Base-by-base conservation (phyloP, 2,329 filamentous ascomycete species). In the Cercospora nicotianae region DNA sequence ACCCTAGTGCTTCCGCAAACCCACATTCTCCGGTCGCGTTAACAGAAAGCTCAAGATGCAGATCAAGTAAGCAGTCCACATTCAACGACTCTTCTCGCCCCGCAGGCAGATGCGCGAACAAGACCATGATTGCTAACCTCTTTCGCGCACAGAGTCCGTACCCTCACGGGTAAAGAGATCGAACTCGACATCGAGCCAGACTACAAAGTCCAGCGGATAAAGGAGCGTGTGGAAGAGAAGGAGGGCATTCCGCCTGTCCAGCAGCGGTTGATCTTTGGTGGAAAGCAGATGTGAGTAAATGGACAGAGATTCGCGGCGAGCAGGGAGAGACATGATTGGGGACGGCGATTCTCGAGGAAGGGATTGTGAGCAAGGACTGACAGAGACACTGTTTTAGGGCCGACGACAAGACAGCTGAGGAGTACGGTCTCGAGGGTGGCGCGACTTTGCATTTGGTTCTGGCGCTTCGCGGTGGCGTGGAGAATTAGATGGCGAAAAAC, bases 181-280 rank as follows among this genome's bases (percentile, higher is more conserved):
- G 94, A 98, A 86, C 89, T 99, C 76, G 94, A 98, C 79, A 96
- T 99, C 79, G 95, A 98, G 85, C 86, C 89, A 63, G 90, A 93
- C 77, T 96, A 96, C 87, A 97, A 94, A 87, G 94, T 98, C 75
- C 90, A 91, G 48, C 90, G 94, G 80, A 98, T 99, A 86, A 99
- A 99, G 86, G 95, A 98, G 83, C 94, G 94, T 77, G 95, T 99
- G 65, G 95, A 99, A 82, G 95, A 99, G 85, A 98, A 98, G 83
- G 95, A 98, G 80, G 95, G 95, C 66, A 99, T 99, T 76, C 94
- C 95, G 53, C 95, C 95, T 0, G 93, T 95, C 18, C 95, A 99
- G 83, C 95, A 99, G 82, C 90, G 95, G 67, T 84, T 99, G 73
- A 99, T 99, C 77, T 97, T 91, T 79, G 93, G 94, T 64, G 95